Base-by-base conservation (phyloP, 306 rosid genomes). In the Rosa persica region DNA sequence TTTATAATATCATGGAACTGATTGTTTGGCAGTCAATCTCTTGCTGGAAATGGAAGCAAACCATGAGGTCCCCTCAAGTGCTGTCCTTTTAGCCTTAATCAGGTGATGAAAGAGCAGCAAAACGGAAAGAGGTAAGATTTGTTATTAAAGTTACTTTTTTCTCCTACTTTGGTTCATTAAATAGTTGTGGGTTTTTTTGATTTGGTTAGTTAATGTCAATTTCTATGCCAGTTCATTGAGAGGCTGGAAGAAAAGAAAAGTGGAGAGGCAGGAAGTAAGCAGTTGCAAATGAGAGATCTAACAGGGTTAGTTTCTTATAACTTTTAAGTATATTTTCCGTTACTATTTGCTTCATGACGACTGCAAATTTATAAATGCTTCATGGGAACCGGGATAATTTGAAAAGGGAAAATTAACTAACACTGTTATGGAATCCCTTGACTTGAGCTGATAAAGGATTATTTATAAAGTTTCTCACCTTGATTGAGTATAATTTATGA, bases 91-190 rank as follows among this genome's bases (percentile, higher is more conserved):
- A 93, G 74, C 78, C 85, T 95, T 81, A 89, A 95, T n/a, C n/a
- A n/a, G n/a, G 93, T 83, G 96, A 91, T 78, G 97, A 91, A 87
- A 91, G 99, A 89, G 99, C 89, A 67, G 91, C 82, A 75, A 95
- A 95, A 77, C 92, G 96, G 62, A 93, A 87, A 88, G 97, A 95
- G 92, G 99, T 74, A 86, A 86, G 88, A 76, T 60, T 81, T 72
- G 34, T 73, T n/a, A 57, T 82, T 34, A 3, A 57, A n/a, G n/a
- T 40, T 3, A 76, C 34, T 27, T 42, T 76, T 55, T 20, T 12
- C 3, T 60, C 44, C 27, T 58, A 42, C 23, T 51, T 20, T 25
- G 70, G 60, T 75, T 61, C 58, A 61, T 60, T 27, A 17, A 43
- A 11, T 22, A 16, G 62, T 9, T 57, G 4, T n/a, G 22, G 69